phyloP scores from a whole-genome alignment of 2,329 filamentous ascomycete genomes.

The Nannizzia gypsea region DNA sequence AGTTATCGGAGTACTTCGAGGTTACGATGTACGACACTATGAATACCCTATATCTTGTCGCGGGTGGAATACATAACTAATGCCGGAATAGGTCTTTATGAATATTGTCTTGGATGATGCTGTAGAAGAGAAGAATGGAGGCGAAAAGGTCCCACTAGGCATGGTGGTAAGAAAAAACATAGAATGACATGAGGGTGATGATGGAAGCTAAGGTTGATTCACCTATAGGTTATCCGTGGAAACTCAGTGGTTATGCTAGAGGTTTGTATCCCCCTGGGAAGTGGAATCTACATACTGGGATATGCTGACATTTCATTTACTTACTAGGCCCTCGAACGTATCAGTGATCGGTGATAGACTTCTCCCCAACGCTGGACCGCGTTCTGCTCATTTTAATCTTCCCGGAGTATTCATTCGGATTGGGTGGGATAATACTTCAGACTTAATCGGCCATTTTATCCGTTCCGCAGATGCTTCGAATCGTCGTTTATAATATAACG shows the following conservation, averaged over 20 bases:
- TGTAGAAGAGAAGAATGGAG: constrained; percentile 82
- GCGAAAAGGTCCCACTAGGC: constrained; percentile 79
- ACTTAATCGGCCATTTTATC: constrained; percentile 2
- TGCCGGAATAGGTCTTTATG: constrained; percentile 64
- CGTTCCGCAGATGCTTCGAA: background rate
- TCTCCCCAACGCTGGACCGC: background rate
- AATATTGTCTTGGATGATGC: constrained; percentile 98
- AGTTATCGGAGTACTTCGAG: constrained; percentile 84
- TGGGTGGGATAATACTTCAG: constrained; percentile 2
- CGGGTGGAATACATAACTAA: background rate
- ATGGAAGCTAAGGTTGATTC: background rate
- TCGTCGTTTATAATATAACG: background rate
- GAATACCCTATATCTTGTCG: background rate
- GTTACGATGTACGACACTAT: constrained; percentile 68
- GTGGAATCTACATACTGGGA: background rate
- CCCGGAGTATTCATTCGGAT: background rate
- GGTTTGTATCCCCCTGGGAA: constrained; percentile 27
- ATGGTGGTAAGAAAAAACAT: constrained; percentile 57
- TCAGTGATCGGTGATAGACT: constrained; percentile 30
- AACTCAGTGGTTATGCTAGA: constrained; percentile 99
- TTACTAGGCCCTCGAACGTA: constrained; percentile 31
- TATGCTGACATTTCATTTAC: constrained; percentile 1
- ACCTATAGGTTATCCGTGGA: constrained; percentile 69
- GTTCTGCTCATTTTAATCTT: background rate
- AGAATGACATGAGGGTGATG: background rate